phyloP scores from a whole-genome alignment of 108 stramenopile species.

The Cyclotella atomus region DNA sequence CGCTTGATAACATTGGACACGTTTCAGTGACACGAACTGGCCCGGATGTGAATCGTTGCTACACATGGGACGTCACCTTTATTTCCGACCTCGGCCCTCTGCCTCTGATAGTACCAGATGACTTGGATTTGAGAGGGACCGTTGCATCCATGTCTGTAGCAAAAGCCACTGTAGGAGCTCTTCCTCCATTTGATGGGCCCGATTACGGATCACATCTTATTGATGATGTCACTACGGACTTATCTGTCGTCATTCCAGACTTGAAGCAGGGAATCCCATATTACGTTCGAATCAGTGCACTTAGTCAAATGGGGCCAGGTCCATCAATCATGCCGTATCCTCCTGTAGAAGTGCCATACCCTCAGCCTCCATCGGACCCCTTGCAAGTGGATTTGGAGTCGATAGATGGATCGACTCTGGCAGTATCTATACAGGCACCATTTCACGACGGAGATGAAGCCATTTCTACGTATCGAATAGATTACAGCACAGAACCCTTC shows the following conservation, averaged over 20 bases:
- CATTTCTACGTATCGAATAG: slow-evolving; percentile 69
- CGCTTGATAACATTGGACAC: slow-evolving; percentile 62
- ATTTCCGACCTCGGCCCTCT: slow-evolving; percentile 66
- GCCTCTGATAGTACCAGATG: slow-evolving; percentile 60
- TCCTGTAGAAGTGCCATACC: slow-evolving; percentile 65
- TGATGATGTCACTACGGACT: slow-evolving; percentile 8
- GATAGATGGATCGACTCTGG: slow-evolving; percentile 58
- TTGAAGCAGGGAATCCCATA: slow-evolving; percentile 77
- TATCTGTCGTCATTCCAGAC: slow-evolving; percentile 30
- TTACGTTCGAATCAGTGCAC: slow-evolving; percentile 73
- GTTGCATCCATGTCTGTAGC: slow-evolving; percentile 53
- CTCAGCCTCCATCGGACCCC: slow-evolving; percentile 67
- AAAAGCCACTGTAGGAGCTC: slow-evolving; percentile 31
- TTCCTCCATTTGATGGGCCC: slow-evolving; percentile 53
- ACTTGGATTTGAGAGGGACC: slow-evolving; percentile 67
- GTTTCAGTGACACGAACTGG: slow-evolving; percentile 65
- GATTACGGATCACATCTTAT: slow-evolving; percentile 67
- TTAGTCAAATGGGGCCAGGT: slow-evolving; percentile 70
- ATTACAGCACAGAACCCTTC: slow-evolving; percentile 71
- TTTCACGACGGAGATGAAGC: slow-evolving; percentile 60
- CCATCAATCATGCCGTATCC: slow-evolving; percentile 56
- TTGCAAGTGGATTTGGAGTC: slow-evolving; percentile 50
- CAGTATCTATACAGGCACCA: slow-evolving; percentile 61
- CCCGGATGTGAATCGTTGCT: slow-evolving; percentile 76
- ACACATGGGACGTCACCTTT: slow-evolving; percentile 82